Base-by-base conservation (phyloP, 2,329 filamentous ascomycete genomes). In the Harringtonia aguacate region DNA sequence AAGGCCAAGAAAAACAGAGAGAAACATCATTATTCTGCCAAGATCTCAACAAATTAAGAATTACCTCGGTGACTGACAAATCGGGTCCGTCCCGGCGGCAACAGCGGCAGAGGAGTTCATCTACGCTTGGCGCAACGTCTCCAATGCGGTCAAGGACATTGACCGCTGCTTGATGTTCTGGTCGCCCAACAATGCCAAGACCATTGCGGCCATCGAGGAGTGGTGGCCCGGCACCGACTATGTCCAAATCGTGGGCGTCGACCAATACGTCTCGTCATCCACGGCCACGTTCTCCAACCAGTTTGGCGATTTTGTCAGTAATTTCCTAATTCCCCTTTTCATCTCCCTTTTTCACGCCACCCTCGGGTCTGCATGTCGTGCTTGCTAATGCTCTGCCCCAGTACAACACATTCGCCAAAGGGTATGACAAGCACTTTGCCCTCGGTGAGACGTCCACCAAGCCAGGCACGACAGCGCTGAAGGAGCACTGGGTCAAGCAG, bases 101-200 rank as follows among this genome's bases (percentile, higher is more conserved):
- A n/a, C n/a, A n/a, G n/a, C n/a, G n/a, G 17, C 38, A 3, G 38
- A 31, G 4, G 38, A 40, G 10, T 40, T 40, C 14, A 31, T 40
- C 14, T 22, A 29, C 20, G 38, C 38, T 20, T 40, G 38, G 38
- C 14, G 28, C 12, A 40, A 33, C 6, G 28, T 40, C 18, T 40
- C 38, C 13, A 10, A 33, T 8, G 38, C 38, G 18, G 13, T 40
- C 12, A 10, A 10, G 10, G 18, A n/a, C 18, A 40, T 40, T 33
- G 38, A 40, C 13, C n/a, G 27, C 18, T 40, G 38, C 15, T 13
- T 40, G 17, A 24, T 40, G 29, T 40, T 40, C 17, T 40, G 38
- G 38, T 40, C 38, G 5, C 38, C 38, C n/a, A 41, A 41, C 20
- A 41, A 41, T 21, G 39, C 28, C 8, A 41, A 41, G 21, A 30